These are phyloP conservation scores for Acephala macrosclerotiorum DNA, from an alignment of 2,329 filamentous ascomycete genomes.

Conservation along the genomic window DNA sequence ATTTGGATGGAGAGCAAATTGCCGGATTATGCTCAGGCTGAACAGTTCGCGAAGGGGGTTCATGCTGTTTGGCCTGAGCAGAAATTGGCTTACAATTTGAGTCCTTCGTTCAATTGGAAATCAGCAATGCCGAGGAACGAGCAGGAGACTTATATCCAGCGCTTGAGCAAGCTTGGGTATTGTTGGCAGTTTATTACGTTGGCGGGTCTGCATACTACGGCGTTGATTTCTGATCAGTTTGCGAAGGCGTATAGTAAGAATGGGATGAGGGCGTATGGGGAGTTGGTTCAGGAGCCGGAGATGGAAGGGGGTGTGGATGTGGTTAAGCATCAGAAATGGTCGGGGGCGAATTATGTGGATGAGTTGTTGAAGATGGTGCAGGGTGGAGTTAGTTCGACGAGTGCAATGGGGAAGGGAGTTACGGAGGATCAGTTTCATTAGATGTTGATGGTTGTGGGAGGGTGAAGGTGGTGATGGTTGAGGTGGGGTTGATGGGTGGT, in stretches of 20 bases:
- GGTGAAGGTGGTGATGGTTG: not conserved
- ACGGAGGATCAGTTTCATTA: constrained; percentile 95
- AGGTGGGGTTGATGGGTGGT: not conserved
- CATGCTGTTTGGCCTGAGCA: constrained; percentile 96
- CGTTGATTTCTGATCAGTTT: constrained; percentile 90
- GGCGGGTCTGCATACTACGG: constrained; percentile 93
- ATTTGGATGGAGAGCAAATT: constrained; percentile 99
- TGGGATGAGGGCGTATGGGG: constrained; percentile 96
- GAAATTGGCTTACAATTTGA: constrained; percentile 99
- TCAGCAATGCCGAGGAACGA: constrained; percentile 89
- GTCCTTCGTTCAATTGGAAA: constrained; percentile 99
- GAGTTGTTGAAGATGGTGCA: constrained; percentile 97
- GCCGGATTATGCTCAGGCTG: constrained; percentile 88
- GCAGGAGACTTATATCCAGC: constrained; percentile 96
- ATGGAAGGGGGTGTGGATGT: constrained; percentile 91
- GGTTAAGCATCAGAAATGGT: constrained; percentile 99
- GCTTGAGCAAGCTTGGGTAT: constrained; percentile 88
- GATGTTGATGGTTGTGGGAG: not conserved
- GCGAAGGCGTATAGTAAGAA: constrained; percentile 79
- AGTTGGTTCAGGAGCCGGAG: constrained; percentile 97
- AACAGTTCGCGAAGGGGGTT: constrained; percentile 92
- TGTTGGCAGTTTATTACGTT: constrained; percentile 99
- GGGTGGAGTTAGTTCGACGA: constrained; percentile 88
- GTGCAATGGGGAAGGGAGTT: constrained; percentile 96
- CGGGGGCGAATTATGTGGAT: constrained; percentile 92